Evolutionary conservation across 1,284 basidiomycete species (phyloP), one percentile per base, ranked within the genome.

Genomic region (Fistulina hepatica): DNA sequence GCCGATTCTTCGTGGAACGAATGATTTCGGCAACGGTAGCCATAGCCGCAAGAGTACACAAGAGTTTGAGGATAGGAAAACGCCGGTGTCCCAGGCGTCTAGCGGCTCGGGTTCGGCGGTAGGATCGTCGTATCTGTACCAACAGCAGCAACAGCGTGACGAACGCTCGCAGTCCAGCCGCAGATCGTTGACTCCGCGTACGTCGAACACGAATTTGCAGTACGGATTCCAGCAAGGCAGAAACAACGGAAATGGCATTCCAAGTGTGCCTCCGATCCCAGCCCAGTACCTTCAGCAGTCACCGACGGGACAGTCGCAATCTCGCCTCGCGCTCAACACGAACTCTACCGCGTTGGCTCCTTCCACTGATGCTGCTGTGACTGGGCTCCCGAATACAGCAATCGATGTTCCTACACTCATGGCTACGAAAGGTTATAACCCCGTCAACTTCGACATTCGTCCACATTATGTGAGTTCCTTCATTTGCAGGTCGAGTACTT

Each of bases 401-500:
- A 69, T 90, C 42, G 90, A 93, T 52, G 78, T 94, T n/a, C 82
- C 85, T 16, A 73, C 81, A 33, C 65, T 95, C 39, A 81, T 92
- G 46, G 77, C 82, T 10, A 73, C 72, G 32, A 94, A 94, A 58
- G 90, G 90, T 8, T 90, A 95, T 54, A 95, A 95, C 52, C 92
- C 92, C 5, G 65, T 75, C 10, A 76, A 74, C 27, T 95, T 94
- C 50, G 86, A 94, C 49, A 77, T 76, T 40, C 71, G 79, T 36
- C 91, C 92, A 6, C 57, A 69, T 30, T 83, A 77, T 56, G 85
- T 84, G 46, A 52, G 80, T 65, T 42, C 27, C 33, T 43, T 30
- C 31, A 10, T 43, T 30, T 9, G 32, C n/a, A n/a, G n/a, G n/a
- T 35, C 35, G 27, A 20, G 15, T n/a, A 28, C 38, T 24, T 6